A percentile compares a stretch with the other conserved stretches of the same genome.
These are phyloP conservation scores for Penicillium sp. DNA, from an alignment of 2,329 filamentous ascomycete species.

Conservation along the genomic window DNA sequence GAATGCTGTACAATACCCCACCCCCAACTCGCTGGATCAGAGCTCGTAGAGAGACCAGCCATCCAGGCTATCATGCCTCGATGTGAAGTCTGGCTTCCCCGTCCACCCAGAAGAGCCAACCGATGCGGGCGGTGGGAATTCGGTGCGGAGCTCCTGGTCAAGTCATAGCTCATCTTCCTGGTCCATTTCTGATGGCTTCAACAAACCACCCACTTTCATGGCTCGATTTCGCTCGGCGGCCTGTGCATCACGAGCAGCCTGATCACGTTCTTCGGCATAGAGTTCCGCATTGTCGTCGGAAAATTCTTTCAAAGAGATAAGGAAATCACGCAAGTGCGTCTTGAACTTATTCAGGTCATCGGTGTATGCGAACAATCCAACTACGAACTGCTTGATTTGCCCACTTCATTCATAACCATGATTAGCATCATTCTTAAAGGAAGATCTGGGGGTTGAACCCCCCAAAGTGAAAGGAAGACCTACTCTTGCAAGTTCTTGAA, in stretches of 20 bases:
- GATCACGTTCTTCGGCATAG: constrained; percentile 89
- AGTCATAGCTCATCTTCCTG: constrained; percentile 81
- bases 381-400: constrained; percentile 86
- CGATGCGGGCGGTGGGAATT: constrained; percentile 47
- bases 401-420: constrained; percentile 46
- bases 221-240: constrained; percentile 84
- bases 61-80: constrained; percentile 44
- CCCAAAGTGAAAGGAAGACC: constrained; percentile 36
- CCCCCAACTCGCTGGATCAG: constrained; percentile 25
- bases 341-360: constrained; percentile 92
- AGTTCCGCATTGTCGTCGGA: constrained; percentile 91
- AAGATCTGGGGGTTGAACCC: too few relatives aligned
- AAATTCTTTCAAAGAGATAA: constrained; percentile 96
- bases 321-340: constrained; percentile 88
- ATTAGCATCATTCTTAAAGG: background rate
- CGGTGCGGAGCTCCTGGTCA: constrained; percentile 58
- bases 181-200: constrained; percentile 96
- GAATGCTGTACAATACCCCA: background rate
- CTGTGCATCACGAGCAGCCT: constrained; percentile 77
- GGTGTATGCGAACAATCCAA: constrained; percentile 81
- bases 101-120: constrained; percentile 20
- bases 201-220: constrained; percentile 87
- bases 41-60: constrained; percentile 64
- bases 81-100: constrained; percentile 18
- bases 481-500: constrained; percentile 90